A percentile compares a stretch with the other conserved stretches of the same genome.
Evolutionary conservation across 768 basidiomycete species (phyloP).

Genomic region (Auriscalpium vulgare): DNA sequence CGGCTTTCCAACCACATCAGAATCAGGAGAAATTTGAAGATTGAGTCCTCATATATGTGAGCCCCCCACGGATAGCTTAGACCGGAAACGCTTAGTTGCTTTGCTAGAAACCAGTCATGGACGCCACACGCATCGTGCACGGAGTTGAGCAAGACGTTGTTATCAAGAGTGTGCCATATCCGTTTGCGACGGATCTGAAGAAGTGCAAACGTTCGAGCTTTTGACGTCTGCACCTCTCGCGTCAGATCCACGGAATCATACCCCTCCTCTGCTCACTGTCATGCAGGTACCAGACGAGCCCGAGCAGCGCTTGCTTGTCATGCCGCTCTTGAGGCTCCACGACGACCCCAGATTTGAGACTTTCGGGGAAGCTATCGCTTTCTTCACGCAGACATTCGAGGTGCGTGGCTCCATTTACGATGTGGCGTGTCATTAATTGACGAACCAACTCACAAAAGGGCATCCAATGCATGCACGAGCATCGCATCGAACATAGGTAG

Average conservation of each 20-base stretch:
- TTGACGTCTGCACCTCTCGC: constrained; percentile 15
- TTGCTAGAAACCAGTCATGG: no score
- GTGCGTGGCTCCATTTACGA: constrained; percentile 14
- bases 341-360: constrained; percentile 18
- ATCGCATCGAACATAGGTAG: constrained; percentile 22
- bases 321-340: constrained; percentile 20
- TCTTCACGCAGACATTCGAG: constrained; percentile 18
- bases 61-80: no score
- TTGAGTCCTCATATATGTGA: no score
- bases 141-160: background rate
- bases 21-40: no score
- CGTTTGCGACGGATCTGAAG: background rate
- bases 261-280: constrained; percentile 21
- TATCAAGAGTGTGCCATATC: background rate
- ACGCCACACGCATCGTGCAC: no score
- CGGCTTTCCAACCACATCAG: no score
- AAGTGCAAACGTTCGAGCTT: constrained; percentile 13
- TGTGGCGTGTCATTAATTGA: background rate
- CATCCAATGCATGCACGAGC: constrained; percentile 17
- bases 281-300: constrained; percentile 12
- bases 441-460: constrained; percentile 7
- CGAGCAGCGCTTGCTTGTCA: constrained; percentile 12
- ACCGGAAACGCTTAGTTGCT: no score
- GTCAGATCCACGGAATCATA: constrained; percentile 22
- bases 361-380: constrained; percentile 19